These are phyloP conservation scores for Penicillium soppii DNA, from an alignment of 495 filamentous ascomycete species.

Conservation along the genomic window DNA sequence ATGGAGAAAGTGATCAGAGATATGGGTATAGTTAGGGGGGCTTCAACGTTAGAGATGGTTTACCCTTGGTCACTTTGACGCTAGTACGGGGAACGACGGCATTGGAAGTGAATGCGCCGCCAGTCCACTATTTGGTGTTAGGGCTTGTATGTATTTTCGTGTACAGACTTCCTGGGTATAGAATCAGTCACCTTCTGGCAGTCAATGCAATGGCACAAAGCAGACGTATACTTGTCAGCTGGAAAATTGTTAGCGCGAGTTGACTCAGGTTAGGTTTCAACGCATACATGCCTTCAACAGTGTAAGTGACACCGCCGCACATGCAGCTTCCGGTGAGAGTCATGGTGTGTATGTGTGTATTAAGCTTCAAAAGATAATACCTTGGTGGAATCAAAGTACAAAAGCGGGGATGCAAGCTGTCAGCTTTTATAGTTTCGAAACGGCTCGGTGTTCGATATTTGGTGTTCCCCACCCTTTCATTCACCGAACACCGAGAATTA, in stretches of 20 bases:
- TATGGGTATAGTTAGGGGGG: background rate
- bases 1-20: background rate
- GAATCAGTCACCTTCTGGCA: conserved; percentile 40
- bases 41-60: too few species aligned
- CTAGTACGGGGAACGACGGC: conserved; percentile 41
- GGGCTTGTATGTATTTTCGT: background rate
- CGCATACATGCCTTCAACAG: conserved; percentile 24
- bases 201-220: conserved; percentile 50
- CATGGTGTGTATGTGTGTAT: conserved; percentile 17
- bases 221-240: conserved; percentile 33
- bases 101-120: conserved; percentile 48
- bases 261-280: background rate
- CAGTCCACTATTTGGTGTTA: conserved; percentile 39
- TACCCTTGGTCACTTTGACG: conserved; percentile 44
- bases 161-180: background rate
- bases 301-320: conserved; percentile 39
- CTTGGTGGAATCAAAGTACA: conserved; percentile 22
- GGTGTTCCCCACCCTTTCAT: conserved; percentile 3
- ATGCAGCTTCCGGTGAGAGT: conserved; percentile 41
- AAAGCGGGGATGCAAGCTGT: conserved; percentile 1
- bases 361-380: conserved; percentile 10
- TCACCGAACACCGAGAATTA: conserved; percentile 3
- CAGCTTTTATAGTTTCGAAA: background rate
- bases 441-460: conserved; percentile 6
- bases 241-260: background rate